phyloP scores from a whole-genome alignment of 139 green algal species.

The Tetraselmis striata region DNA sequence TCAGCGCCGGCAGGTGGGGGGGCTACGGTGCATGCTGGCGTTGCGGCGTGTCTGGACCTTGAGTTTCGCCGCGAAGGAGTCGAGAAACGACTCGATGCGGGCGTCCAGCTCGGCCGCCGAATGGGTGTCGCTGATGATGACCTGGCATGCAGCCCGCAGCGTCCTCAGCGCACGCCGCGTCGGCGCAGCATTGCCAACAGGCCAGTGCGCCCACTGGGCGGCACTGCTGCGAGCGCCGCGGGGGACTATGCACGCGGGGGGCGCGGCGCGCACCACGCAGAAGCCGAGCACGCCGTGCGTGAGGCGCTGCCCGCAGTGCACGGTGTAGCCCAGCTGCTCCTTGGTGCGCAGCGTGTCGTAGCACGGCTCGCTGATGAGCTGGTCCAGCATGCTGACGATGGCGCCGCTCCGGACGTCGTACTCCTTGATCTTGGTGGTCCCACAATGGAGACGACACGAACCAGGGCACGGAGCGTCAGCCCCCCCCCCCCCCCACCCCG shows the following conservation, averaged over 20 bases:
- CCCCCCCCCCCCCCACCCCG: no score
- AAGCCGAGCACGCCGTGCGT: slow-evolving; percentile 84
- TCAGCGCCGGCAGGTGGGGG: not conserved
- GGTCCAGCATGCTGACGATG: slow-evolving; percentile 22
- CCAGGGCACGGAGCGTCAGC: not conserved
- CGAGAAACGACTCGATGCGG: slow-evolving; percentile 78
- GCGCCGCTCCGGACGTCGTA: not conserved
- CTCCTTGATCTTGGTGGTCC: slow-evolving; percentile 25
- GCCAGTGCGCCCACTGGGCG: no score
- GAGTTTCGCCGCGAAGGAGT: slow-evolving; percentile 35
- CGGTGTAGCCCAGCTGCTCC: slow-evolving; percentile 92
- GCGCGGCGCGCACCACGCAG: slow-evolving; percentile 59
- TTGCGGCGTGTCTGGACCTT: not conserved
- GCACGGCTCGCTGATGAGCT: slow-evolving; percentile 67
- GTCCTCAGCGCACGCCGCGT: not conserved
- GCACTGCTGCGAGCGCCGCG: not conserved
- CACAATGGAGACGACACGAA: no score
- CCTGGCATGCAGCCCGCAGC: not conserved
- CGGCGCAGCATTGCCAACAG: slow-evolving; percentile 17
- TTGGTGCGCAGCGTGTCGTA: slow-evolving; percentile 85
- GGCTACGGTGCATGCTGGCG: not conserved
- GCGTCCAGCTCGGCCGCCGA: slow-evolving; percentile 46
- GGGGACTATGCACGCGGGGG: not conserved
- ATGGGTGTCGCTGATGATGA: slow-evolving; percentile 15
- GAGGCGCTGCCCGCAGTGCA: slow-evolving; percentile 62